Base-by-base conservation (phyloP, 192 early-diverging fungal genomes). In the Coemansia reversa region DNA sequence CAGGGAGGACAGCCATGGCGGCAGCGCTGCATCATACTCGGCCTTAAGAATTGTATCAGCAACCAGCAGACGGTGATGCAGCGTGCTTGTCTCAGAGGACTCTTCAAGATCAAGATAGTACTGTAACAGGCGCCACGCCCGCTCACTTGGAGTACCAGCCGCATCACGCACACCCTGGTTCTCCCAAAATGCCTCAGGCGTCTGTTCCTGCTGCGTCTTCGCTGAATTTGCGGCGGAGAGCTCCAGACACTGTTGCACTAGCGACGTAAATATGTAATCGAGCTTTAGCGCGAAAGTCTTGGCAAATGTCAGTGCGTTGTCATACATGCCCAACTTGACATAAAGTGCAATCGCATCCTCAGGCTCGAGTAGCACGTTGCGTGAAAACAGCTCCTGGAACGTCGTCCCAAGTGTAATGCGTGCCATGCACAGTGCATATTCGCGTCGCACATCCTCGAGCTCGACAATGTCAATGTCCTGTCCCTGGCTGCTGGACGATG, bases 101-200 rank as follows among this genome's bases (percentile, higher is more conserved):
- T 67, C 67, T 19, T 70, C 67, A n/a, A 50, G 18, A 20, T 69
- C 62, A 28, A 83, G 54, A 53, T 83, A 76, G 29, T 53, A 39
- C 51, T 76, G 74, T 47, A 83, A 52, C 19, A 80, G 32, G 30
- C 71, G 60, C 82, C 82, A 83, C 9, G 69, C 70, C 7, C 77
- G 73, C 51, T 72, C 77, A 32, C 54, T 55, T 5, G 65, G 66
- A 0, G 70, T 49, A 3, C 76, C 82, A 0, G 63, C 39, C 3
- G 47, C 20, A 5, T 60, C 49, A 20, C 55, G 68, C 2, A 78
- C 29, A 9, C 56, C 59, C 11, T n/a, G 35, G 27, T 74, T 74
- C 14, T 54, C 27, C 74, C 75, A 82, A 16, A 76, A 74, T 23
- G 70, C 79, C 18, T 70, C 75, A 0, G 69, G 69, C 25, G 55